phyloP scores from a whole-genome alignment of 768 basidiomycete genomes.

The Boletus pseudopeckii region DNA sequence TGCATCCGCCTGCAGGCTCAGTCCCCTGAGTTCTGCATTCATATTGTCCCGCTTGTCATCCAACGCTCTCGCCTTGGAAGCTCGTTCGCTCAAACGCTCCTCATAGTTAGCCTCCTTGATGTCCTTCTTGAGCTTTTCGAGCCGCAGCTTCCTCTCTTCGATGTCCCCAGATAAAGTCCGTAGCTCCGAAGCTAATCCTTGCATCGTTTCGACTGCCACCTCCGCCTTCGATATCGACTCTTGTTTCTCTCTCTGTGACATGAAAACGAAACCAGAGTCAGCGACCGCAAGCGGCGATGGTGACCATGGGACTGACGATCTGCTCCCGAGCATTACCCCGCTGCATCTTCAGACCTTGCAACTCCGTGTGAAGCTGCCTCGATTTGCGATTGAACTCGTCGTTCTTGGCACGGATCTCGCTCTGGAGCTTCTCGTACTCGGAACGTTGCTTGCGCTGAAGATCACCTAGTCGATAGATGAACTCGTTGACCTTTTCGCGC shows the following conservation, averaged over 20 bases:
- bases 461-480: slow-evolving; percentile 62
- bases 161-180: slow-evolving; percentile 57
- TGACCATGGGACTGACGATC: slow-evolving; percentile 41
- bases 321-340: slow-evolving; percentile 50
- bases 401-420: slow-evolving; percentile 50
- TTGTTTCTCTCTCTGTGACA: slow-evolving; percentile 47
- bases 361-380: slow-evolving; percentile 51
- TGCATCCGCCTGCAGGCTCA: slow-evolving; percentile 77
- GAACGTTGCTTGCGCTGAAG: slow-evolving; percentile 58
- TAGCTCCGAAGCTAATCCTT: slow-evolving; percentile 52
- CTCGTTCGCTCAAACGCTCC: slow-evolving; percentile 53
- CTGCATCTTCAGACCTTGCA: slow-evolving; percentile 53
- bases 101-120: slow-evolving; percentile 65
- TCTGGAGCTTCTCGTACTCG: slow-evolving; percentile 69
- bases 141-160: slow-evolving; percentile 59
- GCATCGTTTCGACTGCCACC: slow-evolving; percentile 51
- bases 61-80: slow-evolving; percentile 48
- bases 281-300: neutral
- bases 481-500: slow-evolving; percentile 68
- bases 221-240: slow-evolving; percentile 51
- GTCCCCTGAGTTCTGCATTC: slow-evolving; percentile 62
- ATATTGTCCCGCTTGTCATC: slow-evolving; percentile 70
- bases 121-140: slow-evolving; percentile 58
- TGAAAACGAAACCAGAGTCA: neutral
- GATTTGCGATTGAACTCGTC: slow-evolving; percentile 65